phyloP scores from a whole-genome alignment of 2,329 filamentous ascomycete species.

The Reticulascus tulasneorum region DNA sequence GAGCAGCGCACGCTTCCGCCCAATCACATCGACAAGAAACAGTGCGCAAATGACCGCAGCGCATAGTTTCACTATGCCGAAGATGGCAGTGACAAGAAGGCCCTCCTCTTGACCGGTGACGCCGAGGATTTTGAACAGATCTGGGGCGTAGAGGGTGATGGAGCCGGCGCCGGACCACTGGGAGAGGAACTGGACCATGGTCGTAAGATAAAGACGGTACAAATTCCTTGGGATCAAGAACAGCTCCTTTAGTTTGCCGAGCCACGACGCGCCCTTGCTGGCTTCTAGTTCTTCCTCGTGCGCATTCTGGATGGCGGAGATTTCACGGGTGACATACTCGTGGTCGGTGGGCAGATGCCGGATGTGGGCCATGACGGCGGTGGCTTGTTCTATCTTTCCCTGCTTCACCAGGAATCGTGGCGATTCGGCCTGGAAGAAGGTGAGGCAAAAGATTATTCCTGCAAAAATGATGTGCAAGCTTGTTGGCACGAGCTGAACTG shows the following conservation, averaged over 20 bases:
- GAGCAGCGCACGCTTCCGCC: slow-evolving; percentile 64
- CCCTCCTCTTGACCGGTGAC: slow-evolving; percentile 64
- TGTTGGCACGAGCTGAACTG: slow-evolving; percentile 68
- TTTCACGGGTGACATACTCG: slow-evolving; percentile 58
- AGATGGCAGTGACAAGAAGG: slow-evolving; percentile 70
- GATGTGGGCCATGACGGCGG: slow-evolving; percentile 50
- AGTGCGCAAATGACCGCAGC: slow-evolving; percentile 66
- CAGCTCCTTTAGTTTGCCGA: slow-evolving; percentile 65
- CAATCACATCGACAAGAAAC: slow-evolving; percentile 76
- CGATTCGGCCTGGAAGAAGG: slow-evolving; percentile 65
- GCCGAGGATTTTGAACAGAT: slow-evolving; percentile 70
- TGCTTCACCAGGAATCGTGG: slow-evolving; percentile 68
- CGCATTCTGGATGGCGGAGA: slow-evolving; percentile 59
- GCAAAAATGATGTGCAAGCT: slow-evolving; percentile 76
- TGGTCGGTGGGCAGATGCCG: slow-evolving; percentile 57
- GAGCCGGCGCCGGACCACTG: slow-evolving; percentile 72
- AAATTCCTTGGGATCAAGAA: slow-evolving; percentile 64
- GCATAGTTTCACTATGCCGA: slow-evolving; percentile 70
- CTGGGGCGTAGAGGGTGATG: slow-evolving; percentile 73
- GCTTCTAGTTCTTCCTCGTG: slow-evolving; percentile 70
- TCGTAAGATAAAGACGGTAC: slow-evolving; percentile 67
- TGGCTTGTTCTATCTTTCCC: slow-evolving; percentile 55
- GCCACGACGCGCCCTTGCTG: slow-evolving; percentile 59
- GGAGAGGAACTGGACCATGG: slow-evolving; percentile 65
- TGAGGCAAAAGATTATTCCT: slow-evolving; percentile 65